These are phyloP conservation scores for Dicorynia guianensis DNA, from an alignment of 306 rosid genomes.

Conservation along the genomic window DNA sequence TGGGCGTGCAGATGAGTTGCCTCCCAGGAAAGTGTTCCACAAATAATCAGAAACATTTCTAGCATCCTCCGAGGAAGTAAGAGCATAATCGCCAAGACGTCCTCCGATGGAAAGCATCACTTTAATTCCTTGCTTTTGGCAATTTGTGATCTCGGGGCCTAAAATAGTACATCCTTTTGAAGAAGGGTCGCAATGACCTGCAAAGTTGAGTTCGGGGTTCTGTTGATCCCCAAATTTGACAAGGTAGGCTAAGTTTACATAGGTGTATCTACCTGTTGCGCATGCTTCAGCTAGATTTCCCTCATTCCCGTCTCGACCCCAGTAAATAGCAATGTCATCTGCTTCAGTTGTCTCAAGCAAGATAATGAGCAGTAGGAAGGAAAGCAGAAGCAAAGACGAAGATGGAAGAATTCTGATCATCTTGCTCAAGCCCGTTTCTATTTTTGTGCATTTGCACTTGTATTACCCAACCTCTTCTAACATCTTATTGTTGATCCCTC, in stretches of 20 bases:
- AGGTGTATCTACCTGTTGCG: slow-evolving; percentile 23
- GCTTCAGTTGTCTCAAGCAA: slow-evolving; percentile 2
- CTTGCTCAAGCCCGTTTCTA: not conserved
- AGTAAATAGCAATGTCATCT: slow-evolving; percentile 24
- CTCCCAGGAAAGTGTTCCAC: slow-evolving; percentile 43
- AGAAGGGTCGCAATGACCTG: slow-evolving; percentile 32
- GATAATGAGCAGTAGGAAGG: not conserved
- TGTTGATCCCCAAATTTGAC: slow-evolving; percentile 8
- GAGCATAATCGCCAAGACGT: rapidly evolving
- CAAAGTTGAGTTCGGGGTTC: slow-evolving; percentile 14
- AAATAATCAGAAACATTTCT: slow-evolving; percentile 33
- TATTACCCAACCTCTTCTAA: not conserved
- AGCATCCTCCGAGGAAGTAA: slow-evolving; percentile 24
- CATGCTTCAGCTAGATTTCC: slow-evolving; percentile 41
- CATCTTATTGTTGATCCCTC: not conserved
- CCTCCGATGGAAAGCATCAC: slow-evolving; percentile 42
- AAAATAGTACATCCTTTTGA: not conserved
- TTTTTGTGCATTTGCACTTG: not conserved
- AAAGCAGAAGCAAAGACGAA: not conserved
- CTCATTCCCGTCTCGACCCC: slow-evolving; percentile 32
- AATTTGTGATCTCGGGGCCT: not conserved
- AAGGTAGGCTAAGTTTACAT: slow-evolving; percentile 32
- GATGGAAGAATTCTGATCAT: not conserved
- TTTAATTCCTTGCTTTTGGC: slow-evolving; percentile 43
- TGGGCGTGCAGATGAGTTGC: slow-evolving; percentile 39